These are phyloP conservation scores for Fagopyrum tataricum DNA, from an alignment of 148 eudicot species.

Conservation along the genomic window DNA sequence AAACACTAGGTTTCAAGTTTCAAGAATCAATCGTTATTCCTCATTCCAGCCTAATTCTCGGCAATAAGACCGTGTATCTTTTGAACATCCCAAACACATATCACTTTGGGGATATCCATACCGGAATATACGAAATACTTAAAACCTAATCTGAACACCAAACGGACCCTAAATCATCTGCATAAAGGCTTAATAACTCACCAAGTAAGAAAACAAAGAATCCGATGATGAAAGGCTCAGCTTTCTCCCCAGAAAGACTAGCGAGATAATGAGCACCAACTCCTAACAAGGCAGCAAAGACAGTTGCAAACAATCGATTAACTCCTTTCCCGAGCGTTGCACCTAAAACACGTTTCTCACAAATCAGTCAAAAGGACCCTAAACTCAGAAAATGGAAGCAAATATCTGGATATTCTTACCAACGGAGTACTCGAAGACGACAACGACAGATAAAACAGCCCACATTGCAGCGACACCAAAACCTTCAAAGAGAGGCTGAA, in stretches of 20 bases:
- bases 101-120: not conserved
- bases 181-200: not conserved
- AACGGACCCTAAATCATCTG: not conserved
- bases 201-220: constrained; percentile 31
- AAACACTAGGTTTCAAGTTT: too few relatives aligned
- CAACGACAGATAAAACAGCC: constrained; percentile 62
- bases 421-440: constrained; percentile 56
- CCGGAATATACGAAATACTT: not conserved
- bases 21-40: too few relatives aligned
- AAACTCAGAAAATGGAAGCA: not conserved
- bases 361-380: too few relatives aligned
- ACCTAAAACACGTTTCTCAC: constrained; percentile 4
- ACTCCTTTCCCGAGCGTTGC: constrained; percentile 21
- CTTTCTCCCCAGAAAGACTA: constrained; percentile 14
- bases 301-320: constrained; percentile 9
- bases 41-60: too few relatives aligned
- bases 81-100: too few relatives aligned
- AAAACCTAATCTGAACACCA: not conserved
- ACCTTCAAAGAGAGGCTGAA: constrained; percentile 38
- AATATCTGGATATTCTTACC: constrained; percentile 21
- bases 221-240: constrained; percentile 26
- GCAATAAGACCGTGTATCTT: too few relatives aligned
- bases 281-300: constrained; percentile 8
- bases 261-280: constrained; percentile 13
- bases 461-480: constrained; percentile 56